Evolutionary conservation across 257 asterid species (phyloP).

Genomic region (Gentiana macrophylla): DNA sequence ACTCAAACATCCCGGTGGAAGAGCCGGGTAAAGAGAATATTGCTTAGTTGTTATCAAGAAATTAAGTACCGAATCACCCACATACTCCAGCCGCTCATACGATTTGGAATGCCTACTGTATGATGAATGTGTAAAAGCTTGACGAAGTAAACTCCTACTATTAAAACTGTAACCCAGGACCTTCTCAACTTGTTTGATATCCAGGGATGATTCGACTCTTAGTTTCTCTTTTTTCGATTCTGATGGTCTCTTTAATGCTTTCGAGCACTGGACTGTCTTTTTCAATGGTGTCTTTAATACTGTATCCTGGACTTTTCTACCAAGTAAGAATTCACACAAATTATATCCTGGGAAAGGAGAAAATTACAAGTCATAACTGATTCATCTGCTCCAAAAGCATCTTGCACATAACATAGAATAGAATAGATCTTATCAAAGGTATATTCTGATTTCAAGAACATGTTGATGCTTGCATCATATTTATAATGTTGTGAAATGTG

Average conservation of each 20-base stretch:
- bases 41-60: conserved; percentile 59
- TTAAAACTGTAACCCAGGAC: conserved; percentile 56
- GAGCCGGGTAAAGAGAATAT: conserved; percentile 46
- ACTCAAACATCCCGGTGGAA: conserved; percentile 61
- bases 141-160: conserved; percentile 33
- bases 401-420: no score
- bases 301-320: conserved; percentile 17
- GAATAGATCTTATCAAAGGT: no score
- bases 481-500: no score
- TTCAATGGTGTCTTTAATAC: conserved; percentile 4
- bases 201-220: conserved; percentile 17
- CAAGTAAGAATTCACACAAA: conserved; percentile 29
- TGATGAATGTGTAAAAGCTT: conserved; percentile 74
- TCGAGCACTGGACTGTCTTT: no score
- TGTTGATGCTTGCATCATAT: no score
- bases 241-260: conserved; percentile 2
- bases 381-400: no score
- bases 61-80: conserved; percentile 69
- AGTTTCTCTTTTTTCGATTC: conserved; percentile 19
- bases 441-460: no score
- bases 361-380: conserved; percentile 3
- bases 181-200: conserved; percentile 49
- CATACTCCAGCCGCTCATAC: conserved; percentile 68
- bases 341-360: conserved; percentile 34
- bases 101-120: conserved; percentile 35